Evolutionary conservation across 2,329 filamentous ascomycete species (phyloP), one percentile per base, ranked within the genome.

Genomic region (Dactylonectria estremocensis): DNA sequence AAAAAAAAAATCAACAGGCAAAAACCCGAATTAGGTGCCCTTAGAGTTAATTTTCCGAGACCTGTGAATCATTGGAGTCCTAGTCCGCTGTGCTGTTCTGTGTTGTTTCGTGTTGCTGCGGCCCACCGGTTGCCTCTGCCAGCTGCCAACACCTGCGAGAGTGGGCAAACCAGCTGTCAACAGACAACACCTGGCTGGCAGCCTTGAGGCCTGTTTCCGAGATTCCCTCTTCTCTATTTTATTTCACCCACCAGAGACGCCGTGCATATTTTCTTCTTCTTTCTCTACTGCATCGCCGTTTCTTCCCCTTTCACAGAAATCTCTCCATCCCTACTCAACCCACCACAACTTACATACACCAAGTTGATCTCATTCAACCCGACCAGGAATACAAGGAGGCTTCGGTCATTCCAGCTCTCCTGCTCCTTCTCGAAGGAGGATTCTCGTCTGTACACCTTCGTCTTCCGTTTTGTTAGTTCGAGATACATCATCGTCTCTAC

Each of bases 151-250:
- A 5, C n/a, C 50, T 35, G 31, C n/a, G 28, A 35, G 8, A 28
- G 24, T 10, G 22, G 13, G 24, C 31, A 53, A 53, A 35, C 50
- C 14, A n/a, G 5, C 40, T 6, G 50, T 28, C 50, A 53, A 40
- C 50, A 53, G 20, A 28, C 16, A 31, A n/a, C 31, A 3, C n/a
- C 18, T 31, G 50, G 50, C 50, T 53, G 50, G 50, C 50, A 53
- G n/a, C 22, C 31, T 53, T 10, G 5, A 43, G 8, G 40, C 40
- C 10, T 16, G 16, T 20, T 35, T 13, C 8, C 5, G 14, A 43
- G 14, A 28, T 28, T 28, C 24, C 20, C 18, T 49, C 20, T 24
- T 8, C 13, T 50, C 13, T 35, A 3, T 18, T 20, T 18, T 18
- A 20, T n/a, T 18, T 37, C 11, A 53, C 5, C 3, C n/a, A 8